phyloP scores from a whole-genome alignment of 2,329 filamentous ascomycete genomes.

The Calonectria fujianensis region DNA sequence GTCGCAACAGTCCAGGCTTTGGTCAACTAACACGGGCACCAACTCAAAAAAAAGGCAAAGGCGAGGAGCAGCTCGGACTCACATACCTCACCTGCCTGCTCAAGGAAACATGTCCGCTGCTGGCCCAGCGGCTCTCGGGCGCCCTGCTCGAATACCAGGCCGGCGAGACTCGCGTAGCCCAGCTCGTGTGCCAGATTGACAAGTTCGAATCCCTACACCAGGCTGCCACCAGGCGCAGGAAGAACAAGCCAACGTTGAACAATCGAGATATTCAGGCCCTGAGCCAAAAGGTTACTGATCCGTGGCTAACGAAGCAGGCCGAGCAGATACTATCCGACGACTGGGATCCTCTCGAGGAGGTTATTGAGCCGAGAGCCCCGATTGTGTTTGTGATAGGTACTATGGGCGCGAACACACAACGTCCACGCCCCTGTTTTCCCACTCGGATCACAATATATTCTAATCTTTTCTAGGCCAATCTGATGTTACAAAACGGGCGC shows the following conservation, averaged over 20 bases:
- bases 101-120: constrained; percentile 27
- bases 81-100: constrained; percentile 39
- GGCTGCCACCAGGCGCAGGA: constrained; percentile 33
- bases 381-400: constrained; percentile 41
- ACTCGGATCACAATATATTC: not conserved
- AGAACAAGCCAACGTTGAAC: not conserved
- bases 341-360: constrained; percentile 37
- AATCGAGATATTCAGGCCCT: constrained; percentile 25
- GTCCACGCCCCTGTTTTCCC: not conserved
- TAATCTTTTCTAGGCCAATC: constrained; percentile 30
- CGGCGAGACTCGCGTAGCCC: constrained; percentile 36
- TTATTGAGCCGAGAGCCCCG: constrained; percentile 8
- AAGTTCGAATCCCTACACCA: constrained; percentile 40
- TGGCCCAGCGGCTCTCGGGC: constrained; percentile 35
- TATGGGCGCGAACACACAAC: not conserved
- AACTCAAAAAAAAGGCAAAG: constrained; percentile 14
- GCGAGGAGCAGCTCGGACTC: constrained; percentile 40
- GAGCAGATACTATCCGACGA: constrained; percentile 37
- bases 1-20: not conserved
- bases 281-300: constrained; percentile 31
- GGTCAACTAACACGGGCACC: constrained; percentile 9
- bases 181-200: constrained; percentile 35
- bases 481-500: not conserved
- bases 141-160: constrained; percentile 36
- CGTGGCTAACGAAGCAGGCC: constrained; percentile 37